Evolutionary conservation across 2,329 filamentous ascomycete species (phyloP).

Genomic region (Sclerotinia spermophila): DNA sequence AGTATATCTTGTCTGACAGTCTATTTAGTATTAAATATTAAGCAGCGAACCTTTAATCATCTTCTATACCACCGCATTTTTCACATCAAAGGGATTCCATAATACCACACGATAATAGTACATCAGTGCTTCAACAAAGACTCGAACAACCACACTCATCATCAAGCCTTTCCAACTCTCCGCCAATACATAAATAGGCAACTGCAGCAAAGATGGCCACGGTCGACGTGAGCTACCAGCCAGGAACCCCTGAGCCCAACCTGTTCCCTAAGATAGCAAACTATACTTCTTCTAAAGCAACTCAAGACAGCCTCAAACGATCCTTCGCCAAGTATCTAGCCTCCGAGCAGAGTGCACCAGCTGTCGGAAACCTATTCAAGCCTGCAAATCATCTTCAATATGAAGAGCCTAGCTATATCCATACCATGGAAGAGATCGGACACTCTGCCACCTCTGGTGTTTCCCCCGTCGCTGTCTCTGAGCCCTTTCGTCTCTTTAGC

Average conservation of each 20-base stretch:
- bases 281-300: conserved; percentile 32
- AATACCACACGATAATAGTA: neutral
- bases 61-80: neutral
- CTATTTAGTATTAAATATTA: neutral
- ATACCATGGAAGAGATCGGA: conserved; percentile 61
- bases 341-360: conserved; percentile 29
- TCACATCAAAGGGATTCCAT: neutral
- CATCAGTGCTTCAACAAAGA: neutral
- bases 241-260: conserved; percentile 30
- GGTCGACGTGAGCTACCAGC: conserved; percentile 27
- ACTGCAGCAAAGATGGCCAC: conserved; percentile 29
- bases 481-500: conserved; percentile 62
- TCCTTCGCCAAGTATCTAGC: conserved; percentile 36
- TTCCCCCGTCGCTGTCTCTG: conserved; percentile 60
- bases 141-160: no score
- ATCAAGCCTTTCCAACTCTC: neutral
- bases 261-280: conserved; percentile 29
- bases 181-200: neutral
- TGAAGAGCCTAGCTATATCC: conserved; percentile 47
- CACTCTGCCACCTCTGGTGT: conserved; percentile 53
- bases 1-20: neutral
- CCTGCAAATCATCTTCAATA: conserved; percentile 54
- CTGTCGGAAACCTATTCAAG: conserved; percentile 45
- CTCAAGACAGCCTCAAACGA: conserved; percentile 35
- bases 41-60: neutral